Evolutionary conservation across 768 basidiomycete genomes (phyloP), one percentile per base, ranked within the genome.

Genomic region (Psilocybe cyanescens): DNA sequence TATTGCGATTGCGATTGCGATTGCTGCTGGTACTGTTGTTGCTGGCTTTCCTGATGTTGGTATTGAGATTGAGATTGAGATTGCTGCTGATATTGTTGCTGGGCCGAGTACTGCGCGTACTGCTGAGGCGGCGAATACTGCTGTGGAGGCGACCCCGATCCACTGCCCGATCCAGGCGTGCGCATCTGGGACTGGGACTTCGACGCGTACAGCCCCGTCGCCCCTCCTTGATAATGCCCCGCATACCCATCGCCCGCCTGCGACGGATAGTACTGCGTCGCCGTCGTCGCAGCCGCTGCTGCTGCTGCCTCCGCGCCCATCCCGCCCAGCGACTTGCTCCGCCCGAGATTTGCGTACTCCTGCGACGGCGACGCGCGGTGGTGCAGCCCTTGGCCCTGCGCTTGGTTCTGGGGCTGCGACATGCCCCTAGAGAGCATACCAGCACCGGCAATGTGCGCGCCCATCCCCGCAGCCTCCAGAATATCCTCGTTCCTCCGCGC

Each of bases 381-480:
- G 9, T 54, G 59, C 46, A 54, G 31, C 47, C 24, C 24, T 0
- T 24, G 60, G 44, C 39, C 60, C 57, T 41, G 62, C 28, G 41
- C 39, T 24, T 24, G 24, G 24, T 24, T 24, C 50, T 55, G 66
- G 63, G 44, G 68, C 29, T 59, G 59, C 35, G 66, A 48, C 33
- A 50, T 44, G 12, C 44, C 19, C 33, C 48, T 11, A 31, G 62
- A 41, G 8, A 67, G 53, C 65, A 61, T 57, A 4, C 69, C 71
- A 2, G 68, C 67, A 16, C 74, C 71, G 19, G 54, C 61, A 7
- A 67, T 50, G 57, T 70, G 70, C 1, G 59, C 57, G 30, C 70
- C 70, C 71, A 73, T 67, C 3, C 68, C 70, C 45, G 71, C 71
- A 2, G 72, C 70, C 57, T 72, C 71, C 9, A 72, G 54, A 24